A percentile compares a stretch with the other conserved stretches of the same genome.
Evolutionary conservation across 2,329 filamentous ascomycete species (phyloP).

Genomic region (Hypomyces rosellus): DNA sequence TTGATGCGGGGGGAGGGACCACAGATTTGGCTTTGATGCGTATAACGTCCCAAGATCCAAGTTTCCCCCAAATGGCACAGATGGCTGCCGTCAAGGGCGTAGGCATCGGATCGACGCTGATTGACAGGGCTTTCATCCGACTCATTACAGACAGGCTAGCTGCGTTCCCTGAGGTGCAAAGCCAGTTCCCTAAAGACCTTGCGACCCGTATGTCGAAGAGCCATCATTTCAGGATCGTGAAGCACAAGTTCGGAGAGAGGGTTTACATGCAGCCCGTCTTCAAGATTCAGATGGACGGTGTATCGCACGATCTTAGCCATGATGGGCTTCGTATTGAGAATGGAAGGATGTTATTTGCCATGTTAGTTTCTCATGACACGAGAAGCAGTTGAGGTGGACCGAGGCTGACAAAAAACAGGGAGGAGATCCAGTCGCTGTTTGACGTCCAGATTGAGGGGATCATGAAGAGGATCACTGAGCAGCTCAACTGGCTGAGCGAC

Average conservation of each 20-base stretch:
- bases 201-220: constrained; percentile 31
- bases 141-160: constrained; percentile 33
- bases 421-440: constrained; percentile 38
- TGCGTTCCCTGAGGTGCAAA: constrained; percentile 28
- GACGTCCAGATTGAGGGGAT: constrained; percentile 36
- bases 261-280: constrained; percentile 35
- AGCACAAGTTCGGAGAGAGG: constrained; percentile 39
- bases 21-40: constrained; percentile 41
- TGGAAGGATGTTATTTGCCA: constrained; percentile 34
- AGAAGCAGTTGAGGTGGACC: not conserved
- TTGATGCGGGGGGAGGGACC: constrained; percentile 42
- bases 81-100: constrained; percentile 37
- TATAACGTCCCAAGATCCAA: constrained; percentile 24
- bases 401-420: constrained; percentile 17
- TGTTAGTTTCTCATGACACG: constrained; percentile 23
- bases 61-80: constrained; percentile 26
- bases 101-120: constrained; percentile 40
- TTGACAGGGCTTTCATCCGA: constrained; percentile 36
- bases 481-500: constrained; percentile 33
- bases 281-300: constrained; percentile 37
- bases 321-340: constrained; percentile 31
- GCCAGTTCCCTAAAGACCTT: constrained; percentile 30
- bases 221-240: constrained; percentile 31
- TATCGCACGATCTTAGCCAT: constrained; percentile 34
- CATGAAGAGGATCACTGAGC: constrained; percentile 31